Evolutionary conservation across 345 rosid genomes (phyloP).

Genomic region (Isatis tinctoria): DNA sequence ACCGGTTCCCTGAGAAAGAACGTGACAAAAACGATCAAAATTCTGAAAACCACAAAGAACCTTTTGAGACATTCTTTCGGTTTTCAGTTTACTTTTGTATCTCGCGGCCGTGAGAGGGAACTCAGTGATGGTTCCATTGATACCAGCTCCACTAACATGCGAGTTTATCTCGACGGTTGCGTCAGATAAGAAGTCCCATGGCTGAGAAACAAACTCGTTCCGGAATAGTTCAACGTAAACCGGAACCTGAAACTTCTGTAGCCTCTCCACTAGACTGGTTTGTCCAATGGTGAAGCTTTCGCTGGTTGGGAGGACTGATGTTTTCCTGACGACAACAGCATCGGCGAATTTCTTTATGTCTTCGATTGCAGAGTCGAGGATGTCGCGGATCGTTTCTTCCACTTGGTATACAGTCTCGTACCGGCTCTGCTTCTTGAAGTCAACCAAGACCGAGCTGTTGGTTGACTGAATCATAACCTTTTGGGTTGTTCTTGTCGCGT

Average conservation of each 20-base stretch:
- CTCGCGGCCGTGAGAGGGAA: constrained; percentile 73
- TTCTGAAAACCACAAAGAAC: not conserved
- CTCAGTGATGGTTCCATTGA: constrained; percentile 69
- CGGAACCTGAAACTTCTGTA: constrained; percentile 43
- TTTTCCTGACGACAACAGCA: constrained; percentile 56
- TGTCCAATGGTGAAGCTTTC: constrained; percentile 29
- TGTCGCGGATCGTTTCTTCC: constrained; percentile 57
- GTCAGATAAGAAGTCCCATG: constrained; percentile 93
- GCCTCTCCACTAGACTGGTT: constrained; percentile 49
- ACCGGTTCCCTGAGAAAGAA: constrained; percentile 55
- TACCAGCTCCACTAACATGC: constrained; percentile 19
- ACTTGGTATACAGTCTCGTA: constrained; percentile 64
- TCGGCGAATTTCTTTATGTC: constrained; percentile 73
- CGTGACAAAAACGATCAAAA: not conserved
- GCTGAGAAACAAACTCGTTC: constrained; percentile 85
- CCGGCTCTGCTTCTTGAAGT: constrained; percentile 45
- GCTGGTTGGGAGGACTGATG: constrained; percentile 48
- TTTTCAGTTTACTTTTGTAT: constrained; percentile 66
- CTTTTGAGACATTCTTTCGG: not conserved
- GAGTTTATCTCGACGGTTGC: constrained; percentile 72
- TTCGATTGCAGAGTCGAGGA: constrained; percentile 37
- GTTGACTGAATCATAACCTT: constrained; percentile 84
- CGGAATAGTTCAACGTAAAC: constrained; percentile 65
- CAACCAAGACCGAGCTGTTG: constrained; percentile 65
- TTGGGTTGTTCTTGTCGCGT: constrained; percentile 32